Evolutionary conservation across 805 yeast genomes (phyloP).

Genomic region (Hanseniaspora taiwanica): DNA sequence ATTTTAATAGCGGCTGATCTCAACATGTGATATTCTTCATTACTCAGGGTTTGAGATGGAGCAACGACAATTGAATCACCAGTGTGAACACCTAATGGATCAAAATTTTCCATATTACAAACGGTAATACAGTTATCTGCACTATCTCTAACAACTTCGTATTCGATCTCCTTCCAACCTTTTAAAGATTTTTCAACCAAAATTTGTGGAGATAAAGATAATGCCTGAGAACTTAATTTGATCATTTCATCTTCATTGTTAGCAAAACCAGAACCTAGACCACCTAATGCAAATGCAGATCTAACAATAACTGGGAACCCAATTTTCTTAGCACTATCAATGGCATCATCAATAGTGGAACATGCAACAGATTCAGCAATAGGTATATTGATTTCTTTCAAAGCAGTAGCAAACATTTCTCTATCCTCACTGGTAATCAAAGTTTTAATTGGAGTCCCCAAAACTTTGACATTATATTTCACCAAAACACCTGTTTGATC

Average conservation of each 20-base stretch:
- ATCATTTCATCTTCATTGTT: constrained; percentile 72
- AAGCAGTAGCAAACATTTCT: constrained; percentile 85
- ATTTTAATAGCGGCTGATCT: constrained; percentile 96
- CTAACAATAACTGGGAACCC: constrained; percentile 94
- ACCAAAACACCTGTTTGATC: constrained; percentile 89
- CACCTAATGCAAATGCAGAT: constrained; percentile 96
- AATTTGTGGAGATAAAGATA: constrained; percentile 93
- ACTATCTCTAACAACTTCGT: constrained; percentile 97
- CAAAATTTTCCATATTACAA: constrained; percentile 98
- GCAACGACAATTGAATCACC: constrained; percentile 99
- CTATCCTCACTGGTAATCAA: constrained; percentile 96
- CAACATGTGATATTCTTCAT: constrained; percentile 94
- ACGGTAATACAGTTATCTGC: constrained; percentile 96
- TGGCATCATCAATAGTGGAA: constrained; percentile 64
- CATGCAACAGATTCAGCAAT: constrained; percentile 92
- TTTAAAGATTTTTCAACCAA: constrained; percentile 93
- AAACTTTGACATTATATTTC: constrained; percentile 51
- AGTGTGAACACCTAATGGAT: constrained; percentile 96
- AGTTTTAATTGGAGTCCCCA: constrained; percentile 94
- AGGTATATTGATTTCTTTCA: constrained; percentile 90
- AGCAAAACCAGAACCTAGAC: constrained; percentile 96
- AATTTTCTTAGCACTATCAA: constrained; percentile 69
- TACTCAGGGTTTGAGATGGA: constrained; percentile 93
- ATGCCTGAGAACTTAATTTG: constrained; percentile 78
- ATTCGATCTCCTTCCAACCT: constrained; percentile 98